Conservation (phyloP, 1,284 basidiomycete genomes). For the Exobasidium rhododendri region DNA sequence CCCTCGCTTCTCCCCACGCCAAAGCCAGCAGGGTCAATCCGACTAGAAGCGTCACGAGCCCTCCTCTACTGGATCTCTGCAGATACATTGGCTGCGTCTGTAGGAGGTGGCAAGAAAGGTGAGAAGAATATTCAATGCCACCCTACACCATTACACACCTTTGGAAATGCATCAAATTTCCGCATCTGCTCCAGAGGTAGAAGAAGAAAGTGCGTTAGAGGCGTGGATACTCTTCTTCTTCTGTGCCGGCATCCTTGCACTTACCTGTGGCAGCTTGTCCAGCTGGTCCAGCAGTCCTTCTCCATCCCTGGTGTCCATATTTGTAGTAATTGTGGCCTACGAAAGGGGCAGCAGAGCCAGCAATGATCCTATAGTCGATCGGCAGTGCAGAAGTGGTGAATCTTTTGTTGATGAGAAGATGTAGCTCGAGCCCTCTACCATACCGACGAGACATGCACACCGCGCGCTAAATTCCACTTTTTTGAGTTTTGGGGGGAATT, state of each 20-base stretch:
- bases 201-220: not conserved
- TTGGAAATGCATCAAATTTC: constrained; percentile 54
- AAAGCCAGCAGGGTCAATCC: constrained; percentile 69
- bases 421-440: too few species aligned
- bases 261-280: constrained; percentile 41
- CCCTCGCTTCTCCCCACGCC: constrained; percentile 79
- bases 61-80: constrained; percentile 76
- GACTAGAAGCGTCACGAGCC: constrained; percentile 80
- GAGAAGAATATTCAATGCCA: constrained; percentile 1
- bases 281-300: constrained; percentile 36
- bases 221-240: too few species aligned
- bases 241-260: constrained; percentile 10
- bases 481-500: too few species aligned
- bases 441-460: too few species aligned
- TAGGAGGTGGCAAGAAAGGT: not conserved
- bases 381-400: too few species aligned
- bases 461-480: too few species aligned
- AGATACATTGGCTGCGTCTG: constrained; percentile 76
- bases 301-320: constrained; percentile 28
- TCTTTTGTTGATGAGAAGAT: too few species aligned
- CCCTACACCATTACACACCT: constrained; percentile 19
- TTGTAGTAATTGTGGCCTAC: too few species aligned
- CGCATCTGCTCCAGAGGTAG: constrained; percentile 4
- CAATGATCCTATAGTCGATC: too few species aligned
- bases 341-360: too few species aligned